phyloP scores from a whole-genome alignment of 176 grass and related monocot species.

The Phoenix dactylifera region DNA sequence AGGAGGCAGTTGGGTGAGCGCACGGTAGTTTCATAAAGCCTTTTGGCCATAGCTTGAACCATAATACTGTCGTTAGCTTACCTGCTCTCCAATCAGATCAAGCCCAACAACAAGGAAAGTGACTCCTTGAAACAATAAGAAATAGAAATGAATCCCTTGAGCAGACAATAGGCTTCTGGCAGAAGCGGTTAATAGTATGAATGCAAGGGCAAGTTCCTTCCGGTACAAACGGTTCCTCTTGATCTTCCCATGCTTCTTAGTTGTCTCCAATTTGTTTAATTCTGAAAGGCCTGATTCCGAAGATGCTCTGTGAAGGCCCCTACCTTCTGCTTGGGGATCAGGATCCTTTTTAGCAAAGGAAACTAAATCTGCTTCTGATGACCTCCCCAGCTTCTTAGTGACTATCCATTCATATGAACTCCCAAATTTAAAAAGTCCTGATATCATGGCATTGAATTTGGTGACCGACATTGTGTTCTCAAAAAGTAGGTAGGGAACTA shows the following conservation, averaged over 20 bases:
- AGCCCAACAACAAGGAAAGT: conserved; percentile 35
- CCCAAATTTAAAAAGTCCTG: conserved; percentile 21
- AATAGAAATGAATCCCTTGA: conserved; percentile 38
- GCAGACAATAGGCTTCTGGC: conserved; percentile 30
- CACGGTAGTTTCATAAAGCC: neutral
- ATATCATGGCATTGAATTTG: conserved; percentile 28
- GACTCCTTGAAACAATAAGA: conserved; percentile 30
- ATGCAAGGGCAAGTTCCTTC: conserved; percentile 26
- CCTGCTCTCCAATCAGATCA: conserved; percentile 34
- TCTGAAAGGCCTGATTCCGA: conserved; percentile 16
- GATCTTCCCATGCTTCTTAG: conserved; percentile 13
- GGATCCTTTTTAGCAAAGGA: conserved; percentile 9
- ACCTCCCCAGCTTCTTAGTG: conserved; percentile 29
- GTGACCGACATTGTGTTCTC: conserved; percentile 33
- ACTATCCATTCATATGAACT: conserved; percentile 28
- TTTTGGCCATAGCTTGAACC: neutral
- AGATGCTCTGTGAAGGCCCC: conserved; percentile 7
- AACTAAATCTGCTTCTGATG: conserved; percentile 23
- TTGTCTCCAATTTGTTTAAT: conserved; percentile 14
- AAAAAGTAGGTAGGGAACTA: conserved; percentile 25
- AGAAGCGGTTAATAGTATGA: conserved; percentile 25
- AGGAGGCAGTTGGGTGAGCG: neutral
- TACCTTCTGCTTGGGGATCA: conserved; percentile 1
- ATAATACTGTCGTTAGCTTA: conserved; percentile 3
- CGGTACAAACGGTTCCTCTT: conserved; percentile 16